phyloP scores from a whole-genome alignment of 495 filamentous ascomycete species.

The Penicilliopsis zonata region DNA sequence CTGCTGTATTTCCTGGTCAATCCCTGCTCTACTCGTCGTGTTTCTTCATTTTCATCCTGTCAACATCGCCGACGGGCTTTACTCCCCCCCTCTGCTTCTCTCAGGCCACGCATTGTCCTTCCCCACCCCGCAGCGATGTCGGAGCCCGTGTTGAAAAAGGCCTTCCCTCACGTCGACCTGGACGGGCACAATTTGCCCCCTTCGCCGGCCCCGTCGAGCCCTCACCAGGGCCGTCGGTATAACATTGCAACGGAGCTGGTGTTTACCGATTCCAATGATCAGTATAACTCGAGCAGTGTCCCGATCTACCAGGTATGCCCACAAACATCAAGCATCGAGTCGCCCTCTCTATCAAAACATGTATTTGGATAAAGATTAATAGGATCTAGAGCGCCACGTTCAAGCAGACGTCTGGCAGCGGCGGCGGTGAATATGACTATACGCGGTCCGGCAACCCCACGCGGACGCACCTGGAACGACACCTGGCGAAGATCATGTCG shows the following conservation, averaged over 20 bases:
- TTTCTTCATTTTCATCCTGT: no score
- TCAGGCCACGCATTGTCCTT: constrained; percentile 4
- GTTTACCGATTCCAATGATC: constrained; percentile 87
- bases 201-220: constrained; percentile 88
- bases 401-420: constrained; percentile 76
- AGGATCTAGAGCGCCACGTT: constrained; percentile 76
- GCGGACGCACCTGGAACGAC: constrained; percentile 88
- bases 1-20: no score
- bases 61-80: constrained; percentile 9
- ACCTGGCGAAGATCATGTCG: constrained; percentile 97
- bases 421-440: constrained; percentile 88
- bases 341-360: no score
- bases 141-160: constrained; percentile 47
- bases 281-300: constrained; percentile 89
- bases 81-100: constrained; percentile 1
- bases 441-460: constrained; percentile 95
- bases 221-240: constrained; percentile 71
- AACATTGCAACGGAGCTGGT: constrained; percentile 92
- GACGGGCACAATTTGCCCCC: constrained; percentile 87
- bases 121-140: constrained; percentile 35
- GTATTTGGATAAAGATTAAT: constrained; percentile 1
- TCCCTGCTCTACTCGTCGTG: no score
- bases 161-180: constrained; percentile 62
- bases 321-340: no score
- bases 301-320: constrained; percentile 83